phyloP scores from a whole-genome alignment of 1,284 basidiomycete species.

The Psilocybe mexicana region DNA sequence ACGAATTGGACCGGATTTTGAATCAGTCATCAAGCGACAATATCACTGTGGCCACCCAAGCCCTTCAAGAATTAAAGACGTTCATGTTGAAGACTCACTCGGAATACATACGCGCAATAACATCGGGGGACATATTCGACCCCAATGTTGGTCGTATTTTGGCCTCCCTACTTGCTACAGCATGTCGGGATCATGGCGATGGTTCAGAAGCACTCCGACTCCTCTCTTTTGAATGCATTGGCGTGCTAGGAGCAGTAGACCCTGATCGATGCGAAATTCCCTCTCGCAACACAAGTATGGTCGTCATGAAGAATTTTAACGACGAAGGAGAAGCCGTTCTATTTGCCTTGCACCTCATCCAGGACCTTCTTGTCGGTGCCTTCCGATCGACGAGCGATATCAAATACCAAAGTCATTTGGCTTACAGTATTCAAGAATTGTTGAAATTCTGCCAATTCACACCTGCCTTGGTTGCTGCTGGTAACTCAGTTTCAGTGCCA shows the following conservation, averaged over 20 bases:
- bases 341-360: conserved; percentile 88
- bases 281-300: conserved; percentile 62
- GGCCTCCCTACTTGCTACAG: conserved; percentile 68
- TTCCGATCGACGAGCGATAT: conserved; percentile 95
- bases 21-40: conserved; percentile 83
- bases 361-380: conserved; percentile 86
- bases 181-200: conserved; percentile 73
- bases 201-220: conserved; percentile 68
- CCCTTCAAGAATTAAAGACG: conserved; percentile 75
- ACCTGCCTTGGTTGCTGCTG: conserved; percentile 60
- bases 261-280: conserved; percentile 88
- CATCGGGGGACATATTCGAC: conserved; percentile 88
- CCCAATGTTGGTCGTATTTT: conserved; percentile 74
- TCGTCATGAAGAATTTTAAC: conserved; percentile 82
- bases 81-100: conserved; percentile 58
- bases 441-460: conserved; percentile 89
- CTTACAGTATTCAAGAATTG: conserved; percentile 93
- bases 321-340: conserved; percentile 78
- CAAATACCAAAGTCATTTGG: conserved; percentile 87
- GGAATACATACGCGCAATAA: conserved; percentile 59
- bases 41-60: conserved; percentile 74
- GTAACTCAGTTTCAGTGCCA: conserved; percentile 53
- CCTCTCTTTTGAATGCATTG: conserved; percentile 88
- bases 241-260: conserved; percentile 93
- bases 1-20: conserved; percentile 71